A percentile compares a stretch with the other conserved stretches of the same genome.
Evolutionary conservation across 108 stramenopile genomes (phyloP).

Genomic region (Mediolabrus comicus): DNA sequence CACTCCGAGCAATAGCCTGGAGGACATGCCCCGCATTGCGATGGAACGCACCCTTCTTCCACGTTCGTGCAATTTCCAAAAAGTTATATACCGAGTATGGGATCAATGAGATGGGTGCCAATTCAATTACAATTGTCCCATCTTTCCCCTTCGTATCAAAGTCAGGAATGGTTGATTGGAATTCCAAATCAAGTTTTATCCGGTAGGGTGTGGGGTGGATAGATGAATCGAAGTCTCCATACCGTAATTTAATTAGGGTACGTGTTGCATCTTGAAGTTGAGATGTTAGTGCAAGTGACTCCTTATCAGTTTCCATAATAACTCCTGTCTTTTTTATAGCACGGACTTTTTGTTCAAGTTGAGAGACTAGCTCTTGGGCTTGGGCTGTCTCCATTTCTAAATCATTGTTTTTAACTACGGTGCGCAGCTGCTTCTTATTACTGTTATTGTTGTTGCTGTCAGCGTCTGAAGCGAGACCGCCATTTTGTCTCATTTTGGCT

Average conservation of each 20-base stretch:
- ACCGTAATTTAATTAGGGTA: slow-evolving; percentile 52
- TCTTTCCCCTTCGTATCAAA: slow-evolving; percentile 46
- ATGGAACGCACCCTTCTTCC: slow-evolving; percentile 75
- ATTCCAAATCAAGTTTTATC: slow-evolving; percentile 66
- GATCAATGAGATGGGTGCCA: slow-evolving; percentile 62
- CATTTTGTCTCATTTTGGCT: no score
- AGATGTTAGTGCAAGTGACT: slow-evolving; percentile 44
- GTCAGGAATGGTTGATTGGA: slow-evolving; percentile 70
- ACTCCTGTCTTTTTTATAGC: slow-evolving; percentile 63
- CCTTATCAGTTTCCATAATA: slow-evolving; percentile 73
- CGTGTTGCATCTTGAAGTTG: slow-evolving; percentile 68
- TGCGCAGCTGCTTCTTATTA: not conserved
- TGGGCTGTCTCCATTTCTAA: slow-evolving; percentile 19
- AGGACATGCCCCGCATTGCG: slow-evolving; percentile 83
- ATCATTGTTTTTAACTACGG: not conserved
- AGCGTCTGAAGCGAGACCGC: not conserved
- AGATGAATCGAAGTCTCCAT: slow-evolving; percentile 29
- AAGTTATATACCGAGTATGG: slow-evolving; percentile 80
- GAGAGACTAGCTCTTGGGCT: slow-evolving; percentile 5
- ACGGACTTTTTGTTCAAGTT: slow-evolving; percentile 63
- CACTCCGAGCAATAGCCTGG: slow-evolving; percentile 54
- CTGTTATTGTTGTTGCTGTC: not conserved
- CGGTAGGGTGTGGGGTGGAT: slow-evolving; percentile 51
- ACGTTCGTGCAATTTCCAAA: slow-evolving; percentile 77
- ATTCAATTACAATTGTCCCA: slow-evolving; percentile 57